Base-by-base conservation (phyloP, 2,329 filamentous ascomycete species). In the Colletotrichum abscissum region DNA sequence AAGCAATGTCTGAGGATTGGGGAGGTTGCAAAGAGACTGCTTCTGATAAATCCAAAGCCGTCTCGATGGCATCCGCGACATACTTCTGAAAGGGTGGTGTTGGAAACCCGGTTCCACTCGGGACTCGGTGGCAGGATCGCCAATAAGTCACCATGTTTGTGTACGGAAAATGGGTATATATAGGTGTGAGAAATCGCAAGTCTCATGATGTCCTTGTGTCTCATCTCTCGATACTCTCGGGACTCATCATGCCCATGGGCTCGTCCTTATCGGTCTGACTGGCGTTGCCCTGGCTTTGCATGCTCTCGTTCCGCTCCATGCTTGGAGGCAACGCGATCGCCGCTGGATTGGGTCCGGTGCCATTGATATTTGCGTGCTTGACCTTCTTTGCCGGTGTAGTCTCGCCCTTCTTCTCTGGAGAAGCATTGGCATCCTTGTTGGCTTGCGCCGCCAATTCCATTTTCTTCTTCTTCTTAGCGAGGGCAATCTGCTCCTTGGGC, bases 391-490 rank as follows among this genome's bases (percentile, higher is more conserved):
- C 81, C 2, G 86, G 84, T 24, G 86, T 84, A 30, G 82, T 80
- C 67, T 81, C 84, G 77, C 75, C 72, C 64, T 74, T 77, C 73
- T 84, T 83, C n/a, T 80, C 81, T 2, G 80, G 78, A 1, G 81
- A 79, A 1, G 78, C 78, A 54, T 83, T 82, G 75, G 84, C 78
- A 70, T 82, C 84, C 57, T 85, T 86, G 69, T 87, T 86, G 26
- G 87, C 88, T 79, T 84, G 90, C 72, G 84, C 92, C 82, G 76
- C 75, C 35, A 77, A 76, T 74, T 91, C 92, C 82, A 90, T 84
- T 86, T 96, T 96, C 85, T 95, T 94, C 85, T 94, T 95, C 84
- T 96, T 97, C 86, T 95, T 95, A 69, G 94, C 93, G 76, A 95
- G 90, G 38, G 94, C 93, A 67, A 95, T 92, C 81, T 95, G 94